A percentile compares a stretch with the other conserved stretches of the same genome.
phyloP scores from a whole-genome alignment of 495 filamentous ascomycete species.

The Xylaria castorea region DNA sequence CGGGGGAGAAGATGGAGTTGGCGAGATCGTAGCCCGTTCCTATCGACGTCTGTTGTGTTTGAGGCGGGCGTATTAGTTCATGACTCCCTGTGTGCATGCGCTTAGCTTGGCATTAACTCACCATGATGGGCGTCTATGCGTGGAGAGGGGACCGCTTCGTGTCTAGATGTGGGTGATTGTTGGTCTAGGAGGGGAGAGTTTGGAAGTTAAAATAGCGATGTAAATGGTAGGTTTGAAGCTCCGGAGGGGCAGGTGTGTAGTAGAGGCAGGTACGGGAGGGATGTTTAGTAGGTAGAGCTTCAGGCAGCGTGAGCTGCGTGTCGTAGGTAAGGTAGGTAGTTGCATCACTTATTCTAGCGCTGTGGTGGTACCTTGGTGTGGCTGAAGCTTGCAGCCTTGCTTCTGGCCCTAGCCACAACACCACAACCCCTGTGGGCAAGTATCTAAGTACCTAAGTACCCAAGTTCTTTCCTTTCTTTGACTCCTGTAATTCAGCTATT shows the following conservation, averaged over 20 bases:
- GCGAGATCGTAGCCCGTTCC: slow-evolving; percentile 98
- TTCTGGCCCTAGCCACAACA: not conserved
- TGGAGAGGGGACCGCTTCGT: not conserved
- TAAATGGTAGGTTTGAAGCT: not conserved
- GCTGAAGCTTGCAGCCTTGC: slow-evolving; percentile 16
- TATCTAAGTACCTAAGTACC: not conserved
- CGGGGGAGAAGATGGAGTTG: slow-evolving; percentile 98
- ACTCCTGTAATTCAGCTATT: no score
- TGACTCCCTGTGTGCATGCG: not conserved
- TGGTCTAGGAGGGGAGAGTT: not conserved
- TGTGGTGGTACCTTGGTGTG: slow-evolving; percentile 16
- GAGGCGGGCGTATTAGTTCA: not conserved
- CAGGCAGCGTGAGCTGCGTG: slow-evolving; percentile 56
- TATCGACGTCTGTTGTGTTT: slow-evolving; percentile 84
- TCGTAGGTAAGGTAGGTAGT: no score
- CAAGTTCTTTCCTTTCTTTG: not conserved
- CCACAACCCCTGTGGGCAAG: not conserved
- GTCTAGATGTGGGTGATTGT: not conserved
- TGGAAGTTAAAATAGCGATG: not conserved
- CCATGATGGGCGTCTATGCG: slow-evolving; percentile 13
- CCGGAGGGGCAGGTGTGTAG: not conserved
- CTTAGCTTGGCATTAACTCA: slow-evolving; percentile 9
- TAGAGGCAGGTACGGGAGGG: slow-evolving; percentile 25
- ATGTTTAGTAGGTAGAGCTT: slow-evolving; percentile 35
- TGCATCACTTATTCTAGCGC: slow-evolving; percentile 22